These are phyloP conservation scores for Suhomyces terraborum DNA, from an alignment of 1,139 yeast genomes.

Conservation along the genomic window DNA sequence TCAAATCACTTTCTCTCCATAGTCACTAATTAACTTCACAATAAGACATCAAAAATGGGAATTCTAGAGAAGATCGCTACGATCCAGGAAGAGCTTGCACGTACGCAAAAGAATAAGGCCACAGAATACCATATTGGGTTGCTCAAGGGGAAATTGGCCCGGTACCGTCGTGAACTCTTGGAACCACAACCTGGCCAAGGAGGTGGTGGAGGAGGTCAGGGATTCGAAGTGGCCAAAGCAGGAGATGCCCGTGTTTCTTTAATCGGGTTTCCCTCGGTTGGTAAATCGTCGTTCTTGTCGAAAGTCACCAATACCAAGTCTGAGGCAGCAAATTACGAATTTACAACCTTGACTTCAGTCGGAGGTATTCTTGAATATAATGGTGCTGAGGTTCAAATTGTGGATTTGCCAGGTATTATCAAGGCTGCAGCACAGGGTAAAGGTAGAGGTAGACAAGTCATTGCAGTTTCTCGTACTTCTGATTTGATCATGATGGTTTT, in stretches of 20 bases:
- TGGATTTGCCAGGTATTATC: constrained; percentile 95
- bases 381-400: constrained; percentile 95
- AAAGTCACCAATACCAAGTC: constrained; percentile 91
- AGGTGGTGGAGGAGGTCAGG: constrained; percentile 77
- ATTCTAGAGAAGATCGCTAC: constrained; percentile 73
- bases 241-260: constrained; percentile 96
- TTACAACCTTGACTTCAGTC: constrained; percentile 94
- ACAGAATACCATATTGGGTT: constrained; percentile 96
- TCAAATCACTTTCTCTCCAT: background rate
- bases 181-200: constrained; percentile 83
- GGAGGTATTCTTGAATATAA: constrained; percentile 94
- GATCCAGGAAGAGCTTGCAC: constrained; percentile 89
- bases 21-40: background rate
- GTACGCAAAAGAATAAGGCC: constrained; percentile 97
- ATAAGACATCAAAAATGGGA: constrained; percentile 16
- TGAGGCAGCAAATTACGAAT: constrained; percentile 92
- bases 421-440: constrained; percentile 97
- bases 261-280: constrained; percentile 97
- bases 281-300: constrained; percentile 86
- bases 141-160: constrained; percentile 91
- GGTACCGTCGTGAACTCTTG: constrained; percentile 84
- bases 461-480: constrained; percentile 93
- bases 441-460: constrained; percentile 96
- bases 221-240: constrained; percentile 92
- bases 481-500: constrained; percentile 90